phyloP scores from a whole-genome alignment of 306 rosid genomes.

The Ziziphus jujuba region DNA sequence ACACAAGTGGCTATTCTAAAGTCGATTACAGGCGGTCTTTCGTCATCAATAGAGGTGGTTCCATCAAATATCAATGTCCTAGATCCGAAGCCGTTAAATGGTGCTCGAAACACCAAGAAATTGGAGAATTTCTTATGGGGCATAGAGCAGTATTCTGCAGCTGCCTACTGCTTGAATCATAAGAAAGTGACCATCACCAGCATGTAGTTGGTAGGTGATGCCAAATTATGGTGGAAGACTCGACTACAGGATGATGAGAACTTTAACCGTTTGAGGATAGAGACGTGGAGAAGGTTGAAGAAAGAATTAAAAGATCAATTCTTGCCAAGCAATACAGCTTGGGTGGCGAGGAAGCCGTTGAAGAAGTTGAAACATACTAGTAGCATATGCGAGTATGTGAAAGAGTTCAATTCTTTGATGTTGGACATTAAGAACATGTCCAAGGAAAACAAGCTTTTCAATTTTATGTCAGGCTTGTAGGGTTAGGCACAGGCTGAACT shows the following conservation, averaged over 20 bases:
- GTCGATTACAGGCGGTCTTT: too few relatives aligned
- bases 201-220: not conserved
- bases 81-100: not conserved
- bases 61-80: not conserved
- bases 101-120: not conserved
- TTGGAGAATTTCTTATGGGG: not conserved
- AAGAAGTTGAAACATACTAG: not conserved
- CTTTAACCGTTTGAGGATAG: not conserved
- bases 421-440: conserved; percentile 7
- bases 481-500: not conserved
- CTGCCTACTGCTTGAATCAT: not conserved
- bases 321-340: not conserved
- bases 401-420: not conserved
- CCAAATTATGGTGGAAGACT: not conserved
- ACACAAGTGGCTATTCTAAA: too few relatives aligned
- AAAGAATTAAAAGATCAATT: too few relatives aligned
- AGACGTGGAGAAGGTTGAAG: not conserved
- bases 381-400: not conserved
- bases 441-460: not conserved
- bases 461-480: not conserved
- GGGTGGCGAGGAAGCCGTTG: not conserved
- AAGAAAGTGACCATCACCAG: not conserved
- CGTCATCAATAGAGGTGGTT: too few relatives aligned
- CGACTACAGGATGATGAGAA: not conserved
- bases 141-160: not conserved